These are phyloP conservation scores for Paecilomyces sp. DNA, from an alignment of 2,329 filamentous ascomycete genomes.

Conservation along the genomic window DNA sequence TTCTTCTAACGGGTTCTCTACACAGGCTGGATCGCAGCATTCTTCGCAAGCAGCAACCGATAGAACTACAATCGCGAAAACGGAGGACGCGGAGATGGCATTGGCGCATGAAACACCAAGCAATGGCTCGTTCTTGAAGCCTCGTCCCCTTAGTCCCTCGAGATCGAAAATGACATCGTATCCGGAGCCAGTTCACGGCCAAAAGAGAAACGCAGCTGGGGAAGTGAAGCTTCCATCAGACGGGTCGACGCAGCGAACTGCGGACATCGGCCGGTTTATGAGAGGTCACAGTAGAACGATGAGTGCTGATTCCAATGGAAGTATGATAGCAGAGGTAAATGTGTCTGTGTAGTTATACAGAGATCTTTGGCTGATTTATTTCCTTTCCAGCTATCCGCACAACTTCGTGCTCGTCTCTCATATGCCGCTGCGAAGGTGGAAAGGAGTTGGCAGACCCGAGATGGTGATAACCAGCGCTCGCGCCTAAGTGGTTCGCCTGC, in stretches of 20 bases:
- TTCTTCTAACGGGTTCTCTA: conserved; percentile 1
- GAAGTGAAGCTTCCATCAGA: conserved; percentile 51
- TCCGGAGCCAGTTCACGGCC: conserved; percentile 28
- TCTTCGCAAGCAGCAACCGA: not conserved
- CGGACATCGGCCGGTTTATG: conserved; percentile 24
- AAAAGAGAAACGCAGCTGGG: conserved; percentile 73
- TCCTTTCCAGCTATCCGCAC: conserved; percentile 58
- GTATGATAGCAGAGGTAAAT: conserved; percentile 69
- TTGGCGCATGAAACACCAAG: conserved; percentile 2
- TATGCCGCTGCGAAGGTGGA: conserved; percentile 94
- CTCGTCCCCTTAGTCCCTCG: conserved; percentile 8
- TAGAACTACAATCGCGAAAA: not conserved
- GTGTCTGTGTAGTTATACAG: conserved; percentile 8
- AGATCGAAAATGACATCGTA: conserved; percentile 1
- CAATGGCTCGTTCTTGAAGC: conserved; percentile 9
- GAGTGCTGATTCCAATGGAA: conserved; percentile 61
- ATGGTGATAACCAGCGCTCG: conserved; percentile 65
- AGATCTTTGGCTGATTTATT: conserved; percentile 12
- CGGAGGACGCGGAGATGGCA: not conserved
- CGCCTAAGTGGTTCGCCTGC: conserved; percentile 59
- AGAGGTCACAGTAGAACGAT: conserved; percentile 62
- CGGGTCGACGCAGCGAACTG: conserved; percentile 10
- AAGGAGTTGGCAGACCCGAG: conserved; percentile 71
- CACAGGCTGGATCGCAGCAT: not conserved
- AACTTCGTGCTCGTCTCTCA: conserved; percentile 74